A percentile compares a stretch with the other conserved stretches of the same genome.
Evolutionary conservation across 2,329 filamentous ascomycete species (phyloP).

Genomic region (Pochonia chlamydosporia): DNA sequence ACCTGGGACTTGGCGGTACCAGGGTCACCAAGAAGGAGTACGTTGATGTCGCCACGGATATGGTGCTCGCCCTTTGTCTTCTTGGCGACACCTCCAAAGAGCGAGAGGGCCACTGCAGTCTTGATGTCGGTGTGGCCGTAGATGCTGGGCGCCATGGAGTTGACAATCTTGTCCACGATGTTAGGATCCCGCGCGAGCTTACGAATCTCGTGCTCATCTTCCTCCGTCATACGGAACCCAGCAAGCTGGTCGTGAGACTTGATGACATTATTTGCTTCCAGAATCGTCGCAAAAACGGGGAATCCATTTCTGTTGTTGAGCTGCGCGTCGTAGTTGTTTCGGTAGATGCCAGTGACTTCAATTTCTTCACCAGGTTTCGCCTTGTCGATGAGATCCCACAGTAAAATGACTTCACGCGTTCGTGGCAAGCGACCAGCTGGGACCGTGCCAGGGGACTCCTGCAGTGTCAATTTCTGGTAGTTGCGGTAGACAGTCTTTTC

Average conservation of each 20-base stretch:
- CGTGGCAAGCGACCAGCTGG: slow-evolving; percentile 91
- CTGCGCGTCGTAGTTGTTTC: slow-evolving; percentile 96
- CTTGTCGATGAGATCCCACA: slow-evolving; percentile 95
- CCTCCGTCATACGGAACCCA: slow-evolving; percentile 89
- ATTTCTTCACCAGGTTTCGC: slow-evolving; percentile 98
- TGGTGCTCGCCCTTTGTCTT: slow-evolving; percentile 81
- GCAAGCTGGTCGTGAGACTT: slow-evolving; percentile 97
- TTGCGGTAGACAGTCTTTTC: slow-evolving; percentile 98
- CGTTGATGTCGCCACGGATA: slow-evolving; percentile 96
- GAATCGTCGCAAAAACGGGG: slow-evolving; percentile 93
- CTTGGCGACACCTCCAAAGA: slow-evolving; percentile 94
- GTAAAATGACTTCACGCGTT: slow-evolving; percentile 86
- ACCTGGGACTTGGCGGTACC: slow-evolving; percentile 98
- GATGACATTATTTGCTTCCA: slow-evolving; percentile 95
- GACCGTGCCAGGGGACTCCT: slow-evolving; percentile 95
- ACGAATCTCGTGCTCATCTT: slow-evolving; percentile 89
- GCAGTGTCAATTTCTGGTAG: slow-evolving; percentile 94
- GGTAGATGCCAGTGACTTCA: slow-evolving; percentile 92
- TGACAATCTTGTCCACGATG: slow-evolving; percentile 87
- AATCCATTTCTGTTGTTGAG: slow-evolving; percentile 99
- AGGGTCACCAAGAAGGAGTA: slow-evolving; percentile 90
- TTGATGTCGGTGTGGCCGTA: slow-evolving; percentile 97
- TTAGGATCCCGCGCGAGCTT: slow-evolving; percentile 81
- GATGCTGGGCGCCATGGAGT: slow-evolving; percentile 93
- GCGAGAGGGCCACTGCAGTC: slow-evolving; percentile 86